Evolutionary conservation across 2,329 filamentous ascomycete genomes (phyloP), one percentile per base, ranked within the genome.

Genomic region (Lecanicillium sp.): DNA sequence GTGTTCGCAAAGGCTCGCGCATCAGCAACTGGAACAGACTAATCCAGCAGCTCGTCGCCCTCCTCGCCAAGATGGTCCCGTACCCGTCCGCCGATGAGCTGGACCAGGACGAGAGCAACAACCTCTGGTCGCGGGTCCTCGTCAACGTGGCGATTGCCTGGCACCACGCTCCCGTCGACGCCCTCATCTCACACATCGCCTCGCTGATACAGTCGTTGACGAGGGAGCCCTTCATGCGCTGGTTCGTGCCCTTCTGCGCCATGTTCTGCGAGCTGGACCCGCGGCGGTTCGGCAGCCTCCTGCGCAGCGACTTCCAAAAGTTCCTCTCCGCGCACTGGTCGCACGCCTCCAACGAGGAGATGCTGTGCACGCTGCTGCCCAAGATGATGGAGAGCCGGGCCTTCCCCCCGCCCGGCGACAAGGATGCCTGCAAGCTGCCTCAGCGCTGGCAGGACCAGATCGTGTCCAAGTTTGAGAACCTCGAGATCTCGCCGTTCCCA

Each of bases 231-330:
- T 75, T 90, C 58, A 79, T 84, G 58, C 67, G 67, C 44, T 84
- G 83, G 71, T 97, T 95, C 62, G 76, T 97, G 36, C 77, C 83
- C 0, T 95, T 97, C 64, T 96, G 89, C 65, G 84, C 84, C 12
- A 83, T 87, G 44, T 83, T 93, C 56, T 84, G 87, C 0, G 78
- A 88, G 46, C 72, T 94, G 29, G 83, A 90, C 38, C 62, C 76
- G 2, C 78, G 84, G 45, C 78, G 87, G 32, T 98, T 97, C 60
- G 78, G 82, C 46, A 83, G 81, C 54, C 71, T 96, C n/a, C 76
- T 95, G 26, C 73, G 90, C 7, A 84, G 81, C 30, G 83, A 87
- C 49, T 90, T 97, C 56, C 87, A 94, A 63, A 88, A 80, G 78
- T 96, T 93, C 58, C 75, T 95, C 52, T 71, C 82, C 26, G 75